phyloP scores from a whole-genome alignment of 805 yeast genomes.

The Pichia scutulata region DNA sequence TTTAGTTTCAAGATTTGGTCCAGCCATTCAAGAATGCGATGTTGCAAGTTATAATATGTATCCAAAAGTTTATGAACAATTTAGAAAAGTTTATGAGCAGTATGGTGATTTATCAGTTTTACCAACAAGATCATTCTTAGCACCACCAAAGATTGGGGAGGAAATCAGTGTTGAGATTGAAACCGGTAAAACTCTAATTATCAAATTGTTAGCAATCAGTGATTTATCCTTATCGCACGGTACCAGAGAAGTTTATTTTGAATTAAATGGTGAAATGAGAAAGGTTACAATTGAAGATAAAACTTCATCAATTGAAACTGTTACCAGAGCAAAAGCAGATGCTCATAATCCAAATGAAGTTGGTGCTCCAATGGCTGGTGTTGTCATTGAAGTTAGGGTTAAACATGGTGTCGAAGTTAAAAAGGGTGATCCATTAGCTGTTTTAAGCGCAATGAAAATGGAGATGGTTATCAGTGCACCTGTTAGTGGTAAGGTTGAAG shows the following conservation, averaged over 20 bases:
- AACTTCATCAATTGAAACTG: constrained; percentile 75
- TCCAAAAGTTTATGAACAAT: constrained; percentile 93
- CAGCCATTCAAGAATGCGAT: constrained; percentile 70
- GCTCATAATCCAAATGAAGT: constrained; percentile 81
- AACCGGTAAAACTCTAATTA: constrained; percentile 87
- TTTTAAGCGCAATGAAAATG: constrained; percentile 97
- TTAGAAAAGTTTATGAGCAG: constrained; percentile 60
- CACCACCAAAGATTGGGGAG: constrained; percentile 82
- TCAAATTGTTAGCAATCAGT: constrained; percentile 89
- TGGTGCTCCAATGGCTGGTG: constrained; percentile 99
- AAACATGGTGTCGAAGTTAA: constrained; percentile 82
- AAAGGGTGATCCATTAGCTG: constrained; percentile 94
- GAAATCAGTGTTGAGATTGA: constrained; percentile 86
- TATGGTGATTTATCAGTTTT: constrained; percentile 91
- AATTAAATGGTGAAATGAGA: constrained; percentile 97
- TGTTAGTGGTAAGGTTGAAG: constrained; percentile 74
- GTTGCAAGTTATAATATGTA: constrained; percentile 96
- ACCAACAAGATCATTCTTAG: constrained; percentile 86
- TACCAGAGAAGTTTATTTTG: constrained; percentile 92
- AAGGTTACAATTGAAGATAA: constrained; percentile 89
- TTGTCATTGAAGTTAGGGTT: constrained; percentile 88
- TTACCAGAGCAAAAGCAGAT: constrained; percentile 87
- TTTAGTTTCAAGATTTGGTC: constrained; percentile 68
- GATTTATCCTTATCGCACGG: constrained; percentile 82
- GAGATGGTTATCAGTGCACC: constrained; percentile 98